Conservation (phyloP, 805 yeast species). For the Tetrapisispora pingtungensis region DNA sequence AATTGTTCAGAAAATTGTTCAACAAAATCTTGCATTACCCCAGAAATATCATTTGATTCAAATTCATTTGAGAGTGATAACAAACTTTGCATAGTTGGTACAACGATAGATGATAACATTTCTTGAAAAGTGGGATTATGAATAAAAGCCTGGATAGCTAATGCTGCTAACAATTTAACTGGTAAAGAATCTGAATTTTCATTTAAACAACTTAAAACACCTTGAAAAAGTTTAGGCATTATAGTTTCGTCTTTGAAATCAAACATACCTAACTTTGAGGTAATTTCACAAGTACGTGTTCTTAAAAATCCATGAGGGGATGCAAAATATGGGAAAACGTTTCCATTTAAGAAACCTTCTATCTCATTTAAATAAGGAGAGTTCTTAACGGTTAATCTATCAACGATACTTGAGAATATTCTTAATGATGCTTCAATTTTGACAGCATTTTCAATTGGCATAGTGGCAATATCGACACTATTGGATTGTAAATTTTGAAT, state of each 20-base stretch:
- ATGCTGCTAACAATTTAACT: constrained; percentile 72
- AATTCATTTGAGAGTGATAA: constrained; percentile 65
- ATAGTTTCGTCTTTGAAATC: constrained; percentile 36
- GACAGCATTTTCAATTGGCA: constrained; percentile 42
- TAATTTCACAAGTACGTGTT: constrained; percentile 62
- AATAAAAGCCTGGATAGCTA: constrained; percentile 75
- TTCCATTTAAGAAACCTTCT: constrained; percentile 54
- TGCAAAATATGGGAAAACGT: constrained; percentile 62
- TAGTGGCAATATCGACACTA: constrained; percentile 14
- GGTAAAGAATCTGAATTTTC: constrained; percentile 45
- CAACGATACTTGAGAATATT: constrained; percentile 64
- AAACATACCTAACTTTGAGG: constrained; percentile 55
- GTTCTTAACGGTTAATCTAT: constrained; percentile 41
- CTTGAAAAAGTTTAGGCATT: constrained; percentile 35
- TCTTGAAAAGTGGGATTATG: constrained; percentile 55
- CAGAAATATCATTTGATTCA: constrained; percentile 79
- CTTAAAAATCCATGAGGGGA: constrained; percentile 57
- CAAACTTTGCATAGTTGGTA: constrained; percentile 74
- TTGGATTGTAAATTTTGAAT: constrained; percentile 36
- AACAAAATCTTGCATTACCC: constrained; percentile 92
- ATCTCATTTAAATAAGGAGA: constrained; percentile 54
- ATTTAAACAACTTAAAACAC: constrained; percentile 35
- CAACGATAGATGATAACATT: constrained; percentile 55
- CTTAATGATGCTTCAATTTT: constrained; percentile 73
- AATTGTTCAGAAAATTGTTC: constrained; percentile 79